Base-by-base conservation (phyloP, 2,329 filamentous ascomycete genomes). In the Arachnomyces sp. region DNA sequence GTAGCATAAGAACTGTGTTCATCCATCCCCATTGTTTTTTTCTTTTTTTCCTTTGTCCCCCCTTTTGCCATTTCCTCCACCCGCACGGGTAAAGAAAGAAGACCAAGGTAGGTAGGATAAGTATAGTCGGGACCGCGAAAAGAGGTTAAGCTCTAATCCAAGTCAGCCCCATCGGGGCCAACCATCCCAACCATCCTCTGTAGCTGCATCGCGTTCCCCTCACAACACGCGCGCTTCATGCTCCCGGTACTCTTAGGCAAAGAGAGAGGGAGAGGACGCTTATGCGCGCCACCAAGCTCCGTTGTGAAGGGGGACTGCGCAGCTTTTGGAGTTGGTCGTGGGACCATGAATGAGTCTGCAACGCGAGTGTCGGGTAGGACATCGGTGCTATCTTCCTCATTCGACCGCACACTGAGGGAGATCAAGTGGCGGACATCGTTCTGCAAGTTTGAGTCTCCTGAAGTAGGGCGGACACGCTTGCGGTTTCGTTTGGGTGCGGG, bases 141-240 rank as follows among this genome's bases (percentile, higher is more conserved):
- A n/a, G 16, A 25, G 8, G 8, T 25, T 5, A 25, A 25, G 20
- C 20, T 25, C 20, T 46, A 49, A 18, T 51, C 54, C 48, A 57
- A 9, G 9, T 5, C 20, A 25, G 20, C 9, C 5, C 20, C 20
- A 9, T 9, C 20, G 20, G 20, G 20, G 20, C 20, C 9, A 9
- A 9, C 9, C 5, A 25, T 25, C 5, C 20, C 20, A 37, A 62
- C 43, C 48, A 60, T 60, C 36, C 52, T 49, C 9, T 25, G 20
- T 25, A 25, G 20, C n/a, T 18, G 20, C 11, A 25, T 28, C 30
- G 58, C 57, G 49, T 65, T 61, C 34, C 55, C 60, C 29, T 59
- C 62, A 40, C 63, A 64, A 50, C 63, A 65, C 28, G 61, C 59
- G 34, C 63, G 61, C 47, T 65, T 65, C 55, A 61, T 59, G 34